Evolutionary conservation across 345 rosid species (phyloP), one percentile per base, ranked within the genome.

Genomic region (Boechera divaricarpa): DNA sequence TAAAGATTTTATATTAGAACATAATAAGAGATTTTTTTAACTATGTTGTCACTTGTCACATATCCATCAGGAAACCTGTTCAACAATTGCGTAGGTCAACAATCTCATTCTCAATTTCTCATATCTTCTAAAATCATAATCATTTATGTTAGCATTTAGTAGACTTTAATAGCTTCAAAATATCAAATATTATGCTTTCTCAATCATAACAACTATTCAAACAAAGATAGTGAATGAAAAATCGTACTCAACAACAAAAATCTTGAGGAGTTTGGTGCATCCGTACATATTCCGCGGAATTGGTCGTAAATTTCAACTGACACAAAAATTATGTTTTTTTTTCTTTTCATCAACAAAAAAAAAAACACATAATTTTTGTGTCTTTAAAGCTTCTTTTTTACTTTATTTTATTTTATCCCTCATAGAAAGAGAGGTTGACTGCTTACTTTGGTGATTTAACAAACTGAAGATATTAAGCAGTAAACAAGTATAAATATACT

Each of bases 221-320:
- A 36, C 1, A 53, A 7, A 41, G 35, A n/a, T 28, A 38, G 15
- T 41, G 42, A 73, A 51, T 9, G 68, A 71, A 72, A 62, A 38
- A 12, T 73, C 45, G 10, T 0, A 73, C 45, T 29, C 62, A 5
- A 54, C 39, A 73, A 73, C 53, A 63, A 62, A 62, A n/a, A 51
- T 36, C 28, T 29, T 38, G 1, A n/a, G 45, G 24, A 56, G 39
- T 66, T 66, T 47, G 56, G 64, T 75, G 52, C 6, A 18, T 67
- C 79, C 74, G 68, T 75, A 75, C 74, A 51, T 58, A 67, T 59
- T 67, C 69, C 54, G 68, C 54, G 15, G 66, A 56, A 15, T 26
- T 66, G 58, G 79, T 75, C 74, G 57, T 49, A 42, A 38, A 59
- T 75, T 59, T 60, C 68, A 75, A 68, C 73, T 10, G 11, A 21